Conservation (phyloP, 2,329 filamentous ascomycete species). For the Alternaria sp. region DNA sequence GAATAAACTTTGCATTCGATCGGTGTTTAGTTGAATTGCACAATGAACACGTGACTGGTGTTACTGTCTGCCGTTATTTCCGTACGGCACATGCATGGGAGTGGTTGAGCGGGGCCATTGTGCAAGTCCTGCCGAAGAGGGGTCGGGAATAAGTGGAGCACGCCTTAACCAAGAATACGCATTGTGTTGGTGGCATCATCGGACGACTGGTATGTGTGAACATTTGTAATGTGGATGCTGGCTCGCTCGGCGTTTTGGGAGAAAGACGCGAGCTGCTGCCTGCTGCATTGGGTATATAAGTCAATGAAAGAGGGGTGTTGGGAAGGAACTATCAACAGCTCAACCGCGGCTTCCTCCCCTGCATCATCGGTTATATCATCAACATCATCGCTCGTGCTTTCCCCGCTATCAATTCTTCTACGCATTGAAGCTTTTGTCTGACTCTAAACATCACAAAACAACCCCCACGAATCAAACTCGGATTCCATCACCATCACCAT, state of each 20-base stretch:
- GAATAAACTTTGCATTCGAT: not conserved
- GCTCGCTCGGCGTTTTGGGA: not conserved
- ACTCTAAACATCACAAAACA: not conserved
- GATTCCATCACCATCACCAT: conserved; percentile 8
- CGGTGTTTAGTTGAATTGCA: not conserved
- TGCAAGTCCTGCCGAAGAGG: not conserved
- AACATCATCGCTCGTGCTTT: conserved; percentile 3
- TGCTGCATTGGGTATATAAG: not conserved
- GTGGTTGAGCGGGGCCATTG: not conserved
- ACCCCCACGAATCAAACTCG: not conserved
- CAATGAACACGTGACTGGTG: not conserved
- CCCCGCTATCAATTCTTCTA: not conserved
- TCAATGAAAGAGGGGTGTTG: not conserved
- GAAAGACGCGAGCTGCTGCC: not conserved
- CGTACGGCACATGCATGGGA: not conserved
- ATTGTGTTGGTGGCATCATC: not conserved
- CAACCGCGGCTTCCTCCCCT: not conserved
- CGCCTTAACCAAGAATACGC: not conserved
- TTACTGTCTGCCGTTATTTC: not conserved
- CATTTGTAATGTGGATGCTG: not conserved
- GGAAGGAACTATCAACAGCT: not conserved
- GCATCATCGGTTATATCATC: not conserved
- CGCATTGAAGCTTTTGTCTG: not conserved
- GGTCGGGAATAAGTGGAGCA: not conserved
- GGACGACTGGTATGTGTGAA: not conserved